Base-by-base conservation (phyloP, 169 alveolate species). In the Cryptosporidium viatorum region DNA sequence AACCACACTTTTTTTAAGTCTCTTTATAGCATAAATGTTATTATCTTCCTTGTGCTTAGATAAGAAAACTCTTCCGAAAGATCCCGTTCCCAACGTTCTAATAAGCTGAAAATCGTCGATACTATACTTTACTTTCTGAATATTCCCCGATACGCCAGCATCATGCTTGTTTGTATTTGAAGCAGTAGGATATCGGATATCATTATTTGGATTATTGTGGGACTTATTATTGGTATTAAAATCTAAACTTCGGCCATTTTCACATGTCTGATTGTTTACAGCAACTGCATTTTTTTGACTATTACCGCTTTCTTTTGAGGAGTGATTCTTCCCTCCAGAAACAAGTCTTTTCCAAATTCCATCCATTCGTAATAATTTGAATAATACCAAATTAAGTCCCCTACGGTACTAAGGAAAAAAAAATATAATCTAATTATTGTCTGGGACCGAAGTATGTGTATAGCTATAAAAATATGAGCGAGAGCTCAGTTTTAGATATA, bases 31-130 rank as follows among this genome's bases (percentile, higher is more conserved):
- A 14, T 69, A 85, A 26, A 91, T 93, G 35, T 85, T 93, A 33
- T 91, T 80, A 29, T 80, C 89, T 26, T 65, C 39, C 52, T 92
- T 92, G 60, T 93, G 92, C 29, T 84, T 94, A 58, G 98, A 98
- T 45, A 97, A 93, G 69, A 94, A 94, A 3, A 97, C 99, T 93
- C 98, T 75, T 10, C 99, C 99, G 86, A 97, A 97, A 23, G 98
- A 95, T 12, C 99, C 99, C 93, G 92, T 69, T n/a, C 86, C 85
- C 33, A 86, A 31, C 14, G 93, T 84, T 48, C 55, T 75, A 55
- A 85, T 50, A 9, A 87, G 51, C 21, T 87, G 84, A 71, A 87
- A 87, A 70, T 73, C 91, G 7, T 87, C 91, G 26, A 87, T 71
- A 10, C 69, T 48, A 45, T 86, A 86, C 62, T 80, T 80, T 59